Evolutionary conservation across 1,139 yeast species (phyloP), one percentile per base, ranked within the genome.

Genomic region (Barnettozyma hawaiiensis): DNA sequence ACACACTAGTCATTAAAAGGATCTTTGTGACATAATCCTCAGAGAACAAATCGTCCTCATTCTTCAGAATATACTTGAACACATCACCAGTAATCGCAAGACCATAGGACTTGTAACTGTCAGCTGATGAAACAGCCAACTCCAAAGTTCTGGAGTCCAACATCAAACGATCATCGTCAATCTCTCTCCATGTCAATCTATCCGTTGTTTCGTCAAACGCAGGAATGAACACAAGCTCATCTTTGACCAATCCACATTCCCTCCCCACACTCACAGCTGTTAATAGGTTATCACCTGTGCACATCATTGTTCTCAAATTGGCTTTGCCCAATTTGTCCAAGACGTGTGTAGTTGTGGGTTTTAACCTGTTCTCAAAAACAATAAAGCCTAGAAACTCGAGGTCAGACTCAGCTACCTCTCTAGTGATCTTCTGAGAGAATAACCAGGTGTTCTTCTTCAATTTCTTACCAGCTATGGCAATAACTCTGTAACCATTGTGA

Each of bases 281-380:
- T 47, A 92, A 69, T 14, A 92, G 78, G 59, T 92, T 92, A 61
- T 92, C 99, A 42, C 99, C 99, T 0, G 98, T 92, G 62, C 98
- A 94, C 98, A 92, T 94, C 21, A 89, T 70, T 0, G 95, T 85
- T 52, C 97, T 71, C 44, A 92, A 75, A 32, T 76, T 70, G 0
- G 98, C 97, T 11, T 66, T 68, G 12, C 61, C 56, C 42, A 92
- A 69, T 47, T 75, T 72, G 15, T 64, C 55, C 46, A 92, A 72
- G 0, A 90, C 86, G 0, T 68, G 64, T 6, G 72, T 70, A 0
- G 96, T 85, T 0, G 83, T 67, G 1, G 72, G 65, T 59, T 92
- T 92, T 53, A 94, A 69, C 60, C 87, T 86, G 63, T 92, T 92
- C 60, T 92, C 98, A 66, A 92, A 92, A 2, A 92, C 72, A 47